Evolutionary conservation across 495 filamentous ascomycete species (phyloP).

Genomic region (Penicillium cataractarum): DNA sequence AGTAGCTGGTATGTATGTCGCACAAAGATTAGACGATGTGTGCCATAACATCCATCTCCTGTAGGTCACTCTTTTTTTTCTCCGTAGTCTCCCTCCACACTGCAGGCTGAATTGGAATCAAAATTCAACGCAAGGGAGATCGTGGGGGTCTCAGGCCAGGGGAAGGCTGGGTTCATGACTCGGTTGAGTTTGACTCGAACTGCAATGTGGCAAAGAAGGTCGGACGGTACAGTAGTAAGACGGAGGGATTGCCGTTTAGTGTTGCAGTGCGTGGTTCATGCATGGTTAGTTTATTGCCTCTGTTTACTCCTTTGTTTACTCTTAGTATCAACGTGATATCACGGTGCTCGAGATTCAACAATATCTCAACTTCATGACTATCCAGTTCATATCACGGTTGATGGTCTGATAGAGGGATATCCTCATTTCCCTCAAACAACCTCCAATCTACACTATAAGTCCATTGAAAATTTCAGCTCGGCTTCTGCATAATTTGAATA

Average conservation of each 20-base stretch:
- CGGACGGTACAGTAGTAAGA: background rate
- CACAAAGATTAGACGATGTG: slow-evolving; percentile 9
- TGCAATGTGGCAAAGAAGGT: background rate
- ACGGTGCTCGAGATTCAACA: background rate
- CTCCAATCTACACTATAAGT: background rate
- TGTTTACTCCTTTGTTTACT: background rate
- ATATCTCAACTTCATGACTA: background rate
- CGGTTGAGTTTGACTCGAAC: background rate
- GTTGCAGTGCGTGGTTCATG: slow-evolving; percentile 4
- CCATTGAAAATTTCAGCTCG: background rate
- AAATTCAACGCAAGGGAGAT: slow-evolving; percentile 5
- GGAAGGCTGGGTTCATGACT: background rate
- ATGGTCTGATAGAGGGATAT: background rate
- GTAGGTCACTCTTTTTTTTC: slow-evolving; percentile 28
- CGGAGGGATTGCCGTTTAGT: background rate
- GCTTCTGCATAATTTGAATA: background rate
- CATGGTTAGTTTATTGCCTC: background rate
- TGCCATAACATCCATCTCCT: slow-evolving; percentile 16
- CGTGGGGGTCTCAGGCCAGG: background rate
- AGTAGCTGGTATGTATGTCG: slow-evolving; percentile 13
- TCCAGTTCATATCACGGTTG: background rate
- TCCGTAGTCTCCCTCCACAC: slow-evolving; percentile 13
- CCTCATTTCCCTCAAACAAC: background rate
- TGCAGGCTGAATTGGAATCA: slow-evolving; percentile 9
- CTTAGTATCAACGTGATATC: background rate